Evolutionary conservation across 805 yeast species (phyloP).

Genomic region (Yamadazyma ubonensis): DNA sequence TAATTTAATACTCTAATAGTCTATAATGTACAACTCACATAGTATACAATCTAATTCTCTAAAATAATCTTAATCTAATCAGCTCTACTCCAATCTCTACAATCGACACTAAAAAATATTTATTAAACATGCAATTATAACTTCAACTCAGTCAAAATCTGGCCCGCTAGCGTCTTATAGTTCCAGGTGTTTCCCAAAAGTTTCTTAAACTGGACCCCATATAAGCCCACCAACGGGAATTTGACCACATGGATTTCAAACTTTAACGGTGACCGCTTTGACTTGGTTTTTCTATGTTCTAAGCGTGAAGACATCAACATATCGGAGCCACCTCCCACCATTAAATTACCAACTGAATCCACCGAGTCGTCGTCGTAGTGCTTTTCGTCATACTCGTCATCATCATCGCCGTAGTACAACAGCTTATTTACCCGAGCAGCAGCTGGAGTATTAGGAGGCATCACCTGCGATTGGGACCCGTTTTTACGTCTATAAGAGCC

Average conservation of each 20-base stretch:
- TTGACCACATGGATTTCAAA: slow-evolving; percentile 92
- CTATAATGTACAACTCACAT: no score
- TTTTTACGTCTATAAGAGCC: slow-evolving; percentile 50
- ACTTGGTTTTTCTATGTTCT: slow-evolving; percentile 41
- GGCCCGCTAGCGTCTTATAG: slow-evolving; percentile 87
- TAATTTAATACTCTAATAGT: no score
- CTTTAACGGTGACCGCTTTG: slow-evolving; percentile 57
- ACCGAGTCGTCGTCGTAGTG: slow-evolving; percentile 56
- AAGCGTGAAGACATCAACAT: slow-evolving; percentile 60
- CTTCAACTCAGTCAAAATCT: slow-evolving; percentile 70
- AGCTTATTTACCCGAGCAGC: slow-evolving; percentile 39
- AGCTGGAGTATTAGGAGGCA: slow-evolving; percentile 58
- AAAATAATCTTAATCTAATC: no score
- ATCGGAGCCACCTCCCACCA: slow-evolving; percentile 53
- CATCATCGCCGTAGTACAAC: slow-evolving; percentile 27
- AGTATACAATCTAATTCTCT: no score
- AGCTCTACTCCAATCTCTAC: no score
- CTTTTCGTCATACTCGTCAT: slow-evolving; percentile 30
- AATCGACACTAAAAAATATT: slow-evolving; percentile 5
- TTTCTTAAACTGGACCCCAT: slow-evolving; percentile 94
- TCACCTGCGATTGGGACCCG: slow-evolving; percentile 33
- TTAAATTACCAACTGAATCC: slow-evolving; percentile 52
- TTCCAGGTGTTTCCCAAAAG: slow-evolving; percentile 93
- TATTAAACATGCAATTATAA: slow-evolving; percentile 15
- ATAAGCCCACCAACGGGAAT: slow-evolving; percentile 84